Percentiles rank a stretch among this genome's conserved stretches.
Conservation (phyloP, 1,139 yeast species). For the Debaryomycetaceae sp. region DNA sequence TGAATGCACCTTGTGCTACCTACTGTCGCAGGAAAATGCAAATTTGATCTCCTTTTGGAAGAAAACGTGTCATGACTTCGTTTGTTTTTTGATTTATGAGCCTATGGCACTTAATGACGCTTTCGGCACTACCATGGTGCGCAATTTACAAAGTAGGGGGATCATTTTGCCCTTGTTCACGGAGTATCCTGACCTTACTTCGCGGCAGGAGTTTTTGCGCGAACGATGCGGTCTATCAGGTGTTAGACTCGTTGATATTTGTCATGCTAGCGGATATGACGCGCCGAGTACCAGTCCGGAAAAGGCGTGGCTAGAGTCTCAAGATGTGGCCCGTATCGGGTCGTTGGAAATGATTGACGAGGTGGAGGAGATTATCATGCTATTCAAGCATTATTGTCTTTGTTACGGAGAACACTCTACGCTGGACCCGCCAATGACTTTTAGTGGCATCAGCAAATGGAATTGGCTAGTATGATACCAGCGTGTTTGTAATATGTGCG, state of each 20-base stretch:
- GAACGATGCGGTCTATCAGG: conserved; percentile 11
- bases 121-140: conserved; percentile 77
- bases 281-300: conserved; percentile 1
- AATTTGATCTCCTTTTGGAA: conserved; percentile 35
- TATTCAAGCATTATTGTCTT: conserved; percentile 71
- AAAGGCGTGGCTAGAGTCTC: conserved; percentile 31
- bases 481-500: too few species aligned
- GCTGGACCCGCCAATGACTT: conserved; percentile 1
- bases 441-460: conserved; percentile 4
- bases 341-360: conserved; percentile 77
- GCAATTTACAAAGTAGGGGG: conserved; percentile 60
- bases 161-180: conserved; percentile 51
- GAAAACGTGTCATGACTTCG: conserved; percentile 8
- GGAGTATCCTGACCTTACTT: conserved; percentile 23
- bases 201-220: conserved; percentile 31
- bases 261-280: conserved; percentile 40
- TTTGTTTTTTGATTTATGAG: conserved; percentile 60
- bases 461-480: conserved; percentile 3
- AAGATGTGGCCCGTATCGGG: conserved; percentile 44
- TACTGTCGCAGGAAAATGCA: conserved; percentile 48
- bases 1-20: conserved; percentile 85
- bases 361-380: conserved; percentile 67
- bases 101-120: conserved; percentile 69
- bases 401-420: conserved; percentile 10
- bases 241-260: conserved; percentile 40